These are phyloP conservation scores for Anacardium occidentale DNA, from an alignment of 345 rosid species.

Conservation along the genomic window DNA sequence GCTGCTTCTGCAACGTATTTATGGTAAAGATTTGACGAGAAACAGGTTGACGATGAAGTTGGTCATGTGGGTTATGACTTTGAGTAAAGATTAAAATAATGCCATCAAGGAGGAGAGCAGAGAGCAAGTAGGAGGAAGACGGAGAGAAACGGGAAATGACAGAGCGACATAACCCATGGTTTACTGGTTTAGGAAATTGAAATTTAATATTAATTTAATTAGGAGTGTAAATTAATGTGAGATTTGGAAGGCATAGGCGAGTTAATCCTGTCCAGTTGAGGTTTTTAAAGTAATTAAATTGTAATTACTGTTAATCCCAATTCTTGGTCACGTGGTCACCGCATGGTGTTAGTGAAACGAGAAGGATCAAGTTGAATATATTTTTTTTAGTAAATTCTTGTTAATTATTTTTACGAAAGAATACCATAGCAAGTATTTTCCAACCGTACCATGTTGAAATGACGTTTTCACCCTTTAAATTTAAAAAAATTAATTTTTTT, in stretches of 20 bases:
- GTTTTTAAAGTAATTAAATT: too few relatives aligned
- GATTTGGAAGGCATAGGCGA: not conserved
- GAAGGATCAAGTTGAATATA: too few relatives aligned
- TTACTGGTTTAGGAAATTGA: not conserved
- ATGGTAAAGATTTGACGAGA: conserved; percentile 9
- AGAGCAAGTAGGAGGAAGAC: not conserved
- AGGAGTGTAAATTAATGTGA: not conserved
- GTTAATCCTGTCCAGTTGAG: not conserved
- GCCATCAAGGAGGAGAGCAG: not conserved
- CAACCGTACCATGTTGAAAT: too few relatives aligned
- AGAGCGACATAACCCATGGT: not conserved
- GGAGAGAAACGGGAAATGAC: conserved; percentile 5
- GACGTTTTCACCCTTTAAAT: too few relatives aligned
- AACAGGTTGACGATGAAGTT: conserved; percentile 11
- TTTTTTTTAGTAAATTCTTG: too few relatives aligned
- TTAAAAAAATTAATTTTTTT: too few relatives aligned
- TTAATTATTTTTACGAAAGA: too few relatives aligned
- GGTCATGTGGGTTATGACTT: conserved; percentile 10
- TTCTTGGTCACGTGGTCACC: too few relatives aligned
- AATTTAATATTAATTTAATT: not conserved
- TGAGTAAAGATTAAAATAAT: not conserved
- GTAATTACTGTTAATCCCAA: too few relatives aligned
- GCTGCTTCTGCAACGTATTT: not conserved
- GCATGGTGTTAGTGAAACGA: too few relatives aligned
- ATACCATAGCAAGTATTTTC: too few relatives aligned